Base-by-base conservation (phyloP, 129 eudicot genomes). In the Scalesia atractyloides region DNA sequence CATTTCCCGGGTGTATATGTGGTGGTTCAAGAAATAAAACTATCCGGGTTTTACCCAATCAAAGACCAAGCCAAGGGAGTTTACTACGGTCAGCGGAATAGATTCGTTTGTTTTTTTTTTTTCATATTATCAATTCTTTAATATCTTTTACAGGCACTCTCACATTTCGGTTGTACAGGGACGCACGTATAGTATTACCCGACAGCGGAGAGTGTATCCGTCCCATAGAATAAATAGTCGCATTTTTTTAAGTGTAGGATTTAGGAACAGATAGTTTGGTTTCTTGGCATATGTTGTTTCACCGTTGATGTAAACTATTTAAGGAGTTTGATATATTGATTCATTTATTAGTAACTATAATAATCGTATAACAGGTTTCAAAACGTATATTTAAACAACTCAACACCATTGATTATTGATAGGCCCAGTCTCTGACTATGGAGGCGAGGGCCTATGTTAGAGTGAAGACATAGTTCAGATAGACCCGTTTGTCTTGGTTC, bases 1-100 rank as follows among this genome's bases (percentile, higher is more conserved):
- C 99, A 18, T 83, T 78, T 41, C 98, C 98, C 0, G 98, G 96
- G 18, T 93, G 98, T 41, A 77, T 93, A 24, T 93, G 98, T 57
- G 77, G 77, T 7, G 70, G 59, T 57, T 67, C 89, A 6, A 65
- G 54, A 22, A 82, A 77, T 47, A 72, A 81, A 61, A 66, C 15
- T 2, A 72, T 37, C 41, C 61, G 53, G 8, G 52, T 68, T 1
- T 48, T 70, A 19, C 78, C 33, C 6, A 72, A 61, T 3, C 85
- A 22, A 37, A 74, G 74, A 76, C 78, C 56, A 18, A 61, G 59
- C 36, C 72, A 44, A 41, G 79, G 75, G 64, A 70, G 58, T 58
- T 56, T 67, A 16, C 66, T 70, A 2, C 57, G 59, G 60, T 37
- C 71, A 41, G 30, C 71, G 15, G 60, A 50, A 26, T 70, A 77